Conservation (phyloP, 768 basidiomycete genomes). For the Chalciporus sphaerocephalus region DNA sequence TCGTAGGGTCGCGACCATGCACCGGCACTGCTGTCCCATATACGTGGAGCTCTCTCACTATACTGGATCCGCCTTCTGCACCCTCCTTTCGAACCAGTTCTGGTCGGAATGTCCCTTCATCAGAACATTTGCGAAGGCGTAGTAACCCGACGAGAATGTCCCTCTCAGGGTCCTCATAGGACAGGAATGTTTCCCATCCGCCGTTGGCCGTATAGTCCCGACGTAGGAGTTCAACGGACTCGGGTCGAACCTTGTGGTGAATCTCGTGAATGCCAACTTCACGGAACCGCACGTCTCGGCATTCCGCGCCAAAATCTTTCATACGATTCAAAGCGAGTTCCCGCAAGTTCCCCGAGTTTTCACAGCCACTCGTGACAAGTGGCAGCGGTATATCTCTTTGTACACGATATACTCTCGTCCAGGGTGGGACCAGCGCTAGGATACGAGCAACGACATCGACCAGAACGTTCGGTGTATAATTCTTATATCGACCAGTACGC, state of each 20-base stretch:
- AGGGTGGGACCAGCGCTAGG: constrained; percentile 93
- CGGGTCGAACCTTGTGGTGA: constrained; percentile 94
- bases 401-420: constrained; percentile 97
- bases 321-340: constrained; percentile 95
- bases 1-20: constrained; percentile 94
- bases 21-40: constrained; percentile 98
- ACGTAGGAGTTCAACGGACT: constrained; percentile 90
- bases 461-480: constrained; percentile 97
- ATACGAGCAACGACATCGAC: constrained; percentile 97
- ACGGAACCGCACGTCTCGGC: constrained; percentile 93
- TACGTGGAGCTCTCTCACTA: constrained; percentile 94
- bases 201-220: constrained; percentile 96
- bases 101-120: constrained; percentile 94
- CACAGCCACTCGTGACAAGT: constrained; percentile 93
- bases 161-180: constrained; percentile 95
- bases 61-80: constrained; percentile 77
- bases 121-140: constrained; percentile 89
- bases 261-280: constrained; percentile 99
- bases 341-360: constrained; percentile 94
- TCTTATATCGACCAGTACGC: constrained; percentile 97
- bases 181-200: constrained; percentile 99
- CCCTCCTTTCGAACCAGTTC: constrained; percentile 73
- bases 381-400: constrained; percentile 98
- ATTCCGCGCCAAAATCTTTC: constrained; percentile 98
- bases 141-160: constrained; percentile 95